Evolutionary conservation across 495 filamentous ascomycete genomes (phyloP).

Genomic region (Viridothelium virens): DNA sequence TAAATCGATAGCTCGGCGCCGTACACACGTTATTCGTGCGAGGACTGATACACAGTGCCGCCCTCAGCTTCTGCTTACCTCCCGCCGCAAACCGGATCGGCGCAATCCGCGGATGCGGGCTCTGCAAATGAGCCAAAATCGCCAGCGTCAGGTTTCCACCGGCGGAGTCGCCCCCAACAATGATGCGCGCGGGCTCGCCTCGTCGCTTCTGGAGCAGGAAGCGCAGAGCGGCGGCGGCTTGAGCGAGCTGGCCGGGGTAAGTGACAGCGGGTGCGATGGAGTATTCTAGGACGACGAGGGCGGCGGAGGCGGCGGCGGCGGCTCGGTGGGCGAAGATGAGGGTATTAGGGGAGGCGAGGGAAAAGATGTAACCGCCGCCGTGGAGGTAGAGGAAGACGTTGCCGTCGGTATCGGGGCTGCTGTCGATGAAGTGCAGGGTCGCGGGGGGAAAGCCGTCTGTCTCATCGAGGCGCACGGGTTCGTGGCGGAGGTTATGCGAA

Average conservation of each 20-base stretch:
- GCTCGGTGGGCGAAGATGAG: slow-evolving; percentile 37
- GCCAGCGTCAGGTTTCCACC: slow-evolving; percentile 52
- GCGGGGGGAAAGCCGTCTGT: slow-evolving; percentile 7
- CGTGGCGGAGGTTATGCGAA: background rate
- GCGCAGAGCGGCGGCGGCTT: slow-evolving; percentile 47
- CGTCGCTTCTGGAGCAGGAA: slow-evolving; percentile 41
- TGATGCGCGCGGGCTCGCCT: slow-evolving; percentile 28
- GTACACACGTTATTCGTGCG: background rate
- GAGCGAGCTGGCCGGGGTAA: slow-evolving; percentile 54
- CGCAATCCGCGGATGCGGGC: slow-evolving; percentile 44
- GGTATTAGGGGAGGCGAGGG: slow-evolving; percentile 25
- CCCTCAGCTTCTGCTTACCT: background rate
- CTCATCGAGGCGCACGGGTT: background rate
- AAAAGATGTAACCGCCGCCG: slow-evolving; percentile 53
- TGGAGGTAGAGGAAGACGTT: slow-evolving; percentile 53
- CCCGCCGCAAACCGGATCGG: background rate
- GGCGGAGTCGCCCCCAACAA: slow-evolving; percentile 56
- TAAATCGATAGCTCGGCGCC: background rate
- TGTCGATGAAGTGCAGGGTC: background rate
- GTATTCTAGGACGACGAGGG: slow-evolving; percentile 49
- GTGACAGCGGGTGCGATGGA: slow-evolving; percentile 44
- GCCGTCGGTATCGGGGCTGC: background rate
- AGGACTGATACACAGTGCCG: background rate
- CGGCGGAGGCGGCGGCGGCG: slow-evolving; percentile 34
- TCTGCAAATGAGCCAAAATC: slow-evolving; percentile 50